A percentile compares a stretch with the other conserved stretches of the same genome.
These are phyloP conservation scores for Lentinula lateritia DNA, from an alignment of 768 basidiomycete genomes.

Conservation along the genomic window DNA sequence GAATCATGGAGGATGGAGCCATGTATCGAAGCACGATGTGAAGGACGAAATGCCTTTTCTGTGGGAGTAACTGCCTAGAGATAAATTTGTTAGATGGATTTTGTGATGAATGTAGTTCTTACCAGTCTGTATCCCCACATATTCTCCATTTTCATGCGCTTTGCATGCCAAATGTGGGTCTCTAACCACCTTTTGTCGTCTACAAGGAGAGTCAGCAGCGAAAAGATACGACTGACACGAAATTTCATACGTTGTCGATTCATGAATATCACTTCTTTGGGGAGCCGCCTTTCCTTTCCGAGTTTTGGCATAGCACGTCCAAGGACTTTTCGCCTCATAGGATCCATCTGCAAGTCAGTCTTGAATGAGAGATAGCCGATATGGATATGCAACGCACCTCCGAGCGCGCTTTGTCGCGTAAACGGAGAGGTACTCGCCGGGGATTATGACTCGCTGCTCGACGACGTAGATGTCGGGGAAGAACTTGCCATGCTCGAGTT, in stretches of 20 bases:
- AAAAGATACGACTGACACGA: neutral
- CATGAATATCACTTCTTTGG: conserved; percentile 54
- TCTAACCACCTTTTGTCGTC: conserved; percentile 91
- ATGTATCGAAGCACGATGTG: conserved; percentile 82
- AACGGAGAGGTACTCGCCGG: conserved; percentile 78
- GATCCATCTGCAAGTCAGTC: conserved; percentile 37
- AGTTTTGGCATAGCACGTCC: conserved; percentile 51
- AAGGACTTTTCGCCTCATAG: conserved; percentile 28
- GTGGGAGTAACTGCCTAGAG: conserved; percentile 77
- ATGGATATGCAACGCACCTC: conserved; percentile 53
- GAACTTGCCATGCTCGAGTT: conserved; percentile 85
- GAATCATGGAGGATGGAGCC: conserved; percentile 88
- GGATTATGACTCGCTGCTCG: conserved; percentile 95
- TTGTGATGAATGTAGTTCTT: conserved; percentile 11
- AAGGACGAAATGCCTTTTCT: conserved; percentile 88
- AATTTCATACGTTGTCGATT: conserved; percentile 64
- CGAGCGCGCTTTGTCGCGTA: conserved; percentile 74
- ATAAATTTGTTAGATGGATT: neutral
- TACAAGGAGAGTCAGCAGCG: conserved; percentile 20
- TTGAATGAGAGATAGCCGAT: neutral
- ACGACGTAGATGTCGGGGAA: conserved; percentile 87
- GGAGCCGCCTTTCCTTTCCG: conserved; percentile 55
- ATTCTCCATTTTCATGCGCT: conserved; percentile 91
- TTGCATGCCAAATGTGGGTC: conserved; percentile 96
- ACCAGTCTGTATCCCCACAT: conserved; percentile 92